phyloP scores from a whole-genome alignment of 768 basidiomycete species.

The Panellus pusillus region DNA sequence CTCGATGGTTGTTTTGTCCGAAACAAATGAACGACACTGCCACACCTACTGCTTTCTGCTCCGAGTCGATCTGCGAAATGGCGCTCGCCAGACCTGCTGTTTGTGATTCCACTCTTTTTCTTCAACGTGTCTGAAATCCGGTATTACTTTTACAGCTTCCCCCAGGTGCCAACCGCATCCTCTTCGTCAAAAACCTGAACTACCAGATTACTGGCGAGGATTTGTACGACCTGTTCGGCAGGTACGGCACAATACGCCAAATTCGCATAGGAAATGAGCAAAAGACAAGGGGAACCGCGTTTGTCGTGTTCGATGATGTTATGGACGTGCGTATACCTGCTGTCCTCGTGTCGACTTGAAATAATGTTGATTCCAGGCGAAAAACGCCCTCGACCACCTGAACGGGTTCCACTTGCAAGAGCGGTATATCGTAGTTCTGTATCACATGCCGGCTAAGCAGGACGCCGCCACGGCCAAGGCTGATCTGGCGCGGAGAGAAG shows the following conservation, averaged over 20 bases:
- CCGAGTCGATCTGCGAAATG: constrained; percentile 39
- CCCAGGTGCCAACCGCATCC: constrained; percentile 86
- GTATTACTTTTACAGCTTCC: constrained; percentile 57
- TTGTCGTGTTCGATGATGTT: constrained; percentile 94
- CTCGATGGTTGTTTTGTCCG: no score
- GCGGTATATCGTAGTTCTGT: constrained; percentile 96
- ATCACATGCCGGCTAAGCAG: constrained; percentile 97
- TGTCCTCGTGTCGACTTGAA: background rate
- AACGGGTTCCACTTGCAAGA: constrained; percentile 99
- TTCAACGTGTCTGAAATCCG: background rate
- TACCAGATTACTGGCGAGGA: constrained; percentile 93
- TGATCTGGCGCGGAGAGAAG: constrained; percentile 87
- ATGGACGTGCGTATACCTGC: constrained; percentile 71
- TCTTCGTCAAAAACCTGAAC: constrained; percentile 92
- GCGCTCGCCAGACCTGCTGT: constrained; percentile 72
- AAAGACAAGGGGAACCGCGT: constrained; percentile 95
- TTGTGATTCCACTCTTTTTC: constrained; percentile 24
- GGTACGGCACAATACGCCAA: constrained; percentile 95
- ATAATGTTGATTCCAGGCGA: constrained; percentile 59
- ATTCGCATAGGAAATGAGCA: constrained; percentile 89
- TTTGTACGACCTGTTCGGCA: constrained; percentile 94
- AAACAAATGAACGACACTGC: no score
- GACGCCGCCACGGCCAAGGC: constrained; percentile 92
- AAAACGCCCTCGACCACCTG: constrained; percentile 93
- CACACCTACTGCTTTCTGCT: no score